phyloP scores from a whole-genome alignment of 1,139 yeast genomes.

The Blastobotrys indianensis region DNA sequence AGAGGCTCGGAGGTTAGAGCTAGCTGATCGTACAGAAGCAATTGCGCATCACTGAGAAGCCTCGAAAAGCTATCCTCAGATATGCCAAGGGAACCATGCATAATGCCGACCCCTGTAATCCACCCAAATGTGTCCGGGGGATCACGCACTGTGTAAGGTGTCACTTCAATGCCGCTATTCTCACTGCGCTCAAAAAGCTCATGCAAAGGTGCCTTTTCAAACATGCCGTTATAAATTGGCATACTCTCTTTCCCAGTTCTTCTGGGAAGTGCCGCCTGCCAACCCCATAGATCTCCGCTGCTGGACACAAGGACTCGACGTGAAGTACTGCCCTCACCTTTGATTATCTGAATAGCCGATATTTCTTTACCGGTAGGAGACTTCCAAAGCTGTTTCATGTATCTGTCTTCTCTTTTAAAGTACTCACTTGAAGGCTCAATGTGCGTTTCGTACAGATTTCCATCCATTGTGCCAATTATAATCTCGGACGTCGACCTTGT shows the following conservation, averaged over 20 bases:
- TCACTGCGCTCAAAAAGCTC: conserved; percentile 27
- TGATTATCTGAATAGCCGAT: neutral
- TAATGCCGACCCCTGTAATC: conserved; percentile 43
- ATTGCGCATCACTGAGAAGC: conserved; percentile 28
- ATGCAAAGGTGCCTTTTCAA: conserved; percentile 26
- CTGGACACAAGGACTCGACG: conserved; percentile 34
- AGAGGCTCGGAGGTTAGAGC: conserved; percentile 24
- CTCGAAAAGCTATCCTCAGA: too few species aligned
- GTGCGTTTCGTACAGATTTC: conserved; percentile 42
- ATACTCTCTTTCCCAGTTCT: conserved; percentile 24
- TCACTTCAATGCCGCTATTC: conserved; percentile 16
- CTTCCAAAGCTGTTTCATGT: conserved; percentile 38
- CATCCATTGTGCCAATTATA: conserved; percentile 45
- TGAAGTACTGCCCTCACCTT: conserved; percentile 10
- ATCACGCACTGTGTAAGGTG: conserved; percentile 17
- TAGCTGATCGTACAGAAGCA: conserved; percentile 39
- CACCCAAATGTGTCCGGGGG: conserved; percentile 36
- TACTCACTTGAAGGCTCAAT: conserved; percentile 43
- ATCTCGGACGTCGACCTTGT: conserved; percentile 42
- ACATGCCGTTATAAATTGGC: conserved; percentile 29
- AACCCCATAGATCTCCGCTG: conserved; percentile 39
- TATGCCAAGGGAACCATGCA: conserved; percentile 35
- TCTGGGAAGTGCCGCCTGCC: conserved; percentile 30
- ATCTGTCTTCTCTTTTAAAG: conserved; percentile 39
- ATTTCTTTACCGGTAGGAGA: conserved; percentile 28